Conservation (phyloP, 345 rosid genomes). For the Leavenworthia alabamica region DNA sequence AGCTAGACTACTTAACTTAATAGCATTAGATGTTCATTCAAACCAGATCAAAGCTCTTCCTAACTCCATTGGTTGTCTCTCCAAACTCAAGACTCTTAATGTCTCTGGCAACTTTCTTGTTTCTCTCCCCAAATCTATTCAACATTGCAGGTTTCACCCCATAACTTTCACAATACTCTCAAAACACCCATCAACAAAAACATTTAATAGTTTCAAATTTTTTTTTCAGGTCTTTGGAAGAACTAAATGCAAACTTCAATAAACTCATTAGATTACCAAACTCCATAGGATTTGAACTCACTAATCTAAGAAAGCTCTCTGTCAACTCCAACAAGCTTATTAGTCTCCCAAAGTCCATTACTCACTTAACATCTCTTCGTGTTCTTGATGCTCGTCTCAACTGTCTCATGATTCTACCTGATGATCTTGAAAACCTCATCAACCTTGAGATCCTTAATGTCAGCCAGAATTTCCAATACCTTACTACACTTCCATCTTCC, state of each 20-base stretch:
- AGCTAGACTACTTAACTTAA: conserved; percentile 70
- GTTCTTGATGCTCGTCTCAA: conserved; percentile 69
- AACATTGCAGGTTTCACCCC: conserved; percentile 66
- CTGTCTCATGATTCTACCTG: conserved; percentile 64
- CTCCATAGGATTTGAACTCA: conserved; percentile 60
- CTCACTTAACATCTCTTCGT: conserved; percentile 56
- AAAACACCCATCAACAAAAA: not conserved
- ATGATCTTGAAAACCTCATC: conserved; percentile 68
- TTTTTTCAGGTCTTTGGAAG: conserved; percentile 59
- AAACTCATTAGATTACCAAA: conserved; percentile 64
- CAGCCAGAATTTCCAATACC: conserved; percentile 81
- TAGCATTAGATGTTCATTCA: conserved; percentile 73
- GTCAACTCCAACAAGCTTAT: conserved; percentile 69
- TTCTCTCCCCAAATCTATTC: conserved; percentile 58
- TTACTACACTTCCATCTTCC: conserved; percentile 43
- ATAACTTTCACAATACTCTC: not conserved
- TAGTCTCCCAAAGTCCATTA: conserved; percentile 57
- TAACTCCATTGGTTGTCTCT: conserved; percentile 75
- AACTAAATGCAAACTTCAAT: conserved; percentile 85
- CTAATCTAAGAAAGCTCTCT: conserved; percentile 58
- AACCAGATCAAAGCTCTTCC: conserved; percentile 73
- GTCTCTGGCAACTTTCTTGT: conserved; percentile 71
- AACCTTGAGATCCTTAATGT: conserved; percentile 64
- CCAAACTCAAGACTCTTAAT: conserved; percentile 69
- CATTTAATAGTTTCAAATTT: too few species aligned